phyloP scores from a whole-genome alignment of 2,329 filamentous ascomycete species.

The Diaporthe nobilis region DNA sequence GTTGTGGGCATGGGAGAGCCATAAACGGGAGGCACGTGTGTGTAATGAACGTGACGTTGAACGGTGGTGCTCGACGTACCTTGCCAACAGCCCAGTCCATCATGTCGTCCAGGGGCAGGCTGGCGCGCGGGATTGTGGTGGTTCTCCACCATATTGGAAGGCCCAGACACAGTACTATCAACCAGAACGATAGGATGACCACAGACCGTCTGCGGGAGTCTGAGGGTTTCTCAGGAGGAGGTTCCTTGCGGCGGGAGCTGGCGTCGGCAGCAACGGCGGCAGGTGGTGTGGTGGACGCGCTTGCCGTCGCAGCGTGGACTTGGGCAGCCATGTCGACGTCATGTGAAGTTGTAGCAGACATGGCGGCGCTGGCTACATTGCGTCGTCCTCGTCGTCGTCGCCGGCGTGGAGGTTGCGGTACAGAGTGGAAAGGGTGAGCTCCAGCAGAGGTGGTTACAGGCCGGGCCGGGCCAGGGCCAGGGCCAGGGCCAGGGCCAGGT shows the following conservation, averaged over 20 bases:
- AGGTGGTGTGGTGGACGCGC: background rate
- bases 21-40: slow-evolving; percentile 9
- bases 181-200: slow-evolving; percentile 92
- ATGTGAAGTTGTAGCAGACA: slow-evolving; percentile 38
- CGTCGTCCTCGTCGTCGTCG: slow-evolving; percentile 1
- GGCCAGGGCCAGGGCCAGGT: slow-evolving; percentile 1
- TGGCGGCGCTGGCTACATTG: slow-evolving; percentile 37
- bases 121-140: slow-evolving; percentile 90
- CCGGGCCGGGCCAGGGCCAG: background rate
- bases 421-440: background rate
- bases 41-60: background rate
- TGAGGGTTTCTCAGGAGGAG: slow-evolving; percentile 83
- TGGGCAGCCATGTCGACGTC: slow-evolving; percentile 33
- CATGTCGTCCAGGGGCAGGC: slow-evolving; percentile 88
- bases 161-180: slow-evolving; percentile 84
- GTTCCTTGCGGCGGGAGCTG: slow-evolving; percentile 57
- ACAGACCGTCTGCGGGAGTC: slow-evolving; percentile 78
- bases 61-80: slow-evolving; percentile 62
- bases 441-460: background rate
- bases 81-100: slow-evolving; percentile 91
- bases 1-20: background rate
- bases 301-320: background rate
- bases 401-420: slow-evolving; percentile 4
- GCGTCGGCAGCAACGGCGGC: slow-evolving; percentile 17
- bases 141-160: slow-evolving; percentile 97